phyloP scores from a whole-genome alignment of 805 yeast genomes.

The Nematodospora valgi region DNA sequence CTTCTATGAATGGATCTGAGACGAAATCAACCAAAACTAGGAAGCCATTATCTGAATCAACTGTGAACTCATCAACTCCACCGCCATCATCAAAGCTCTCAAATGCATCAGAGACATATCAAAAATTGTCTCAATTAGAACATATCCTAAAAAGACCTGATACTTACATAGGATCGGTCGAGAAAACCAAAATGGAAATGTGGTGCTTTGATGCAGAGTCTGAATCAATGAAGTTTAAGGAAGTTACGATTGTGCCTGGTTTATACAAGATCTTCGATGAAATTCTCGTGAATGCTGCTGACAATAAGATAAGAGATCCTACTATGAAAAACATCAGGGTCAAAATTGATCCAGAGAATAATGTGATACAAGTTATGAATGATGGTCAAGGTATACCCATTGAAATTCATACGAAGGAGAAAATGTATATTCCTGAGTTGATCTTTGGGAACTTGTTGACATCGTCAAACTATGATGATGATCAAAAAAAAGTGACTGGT shows the following conservation, averaged over 20 bases:
- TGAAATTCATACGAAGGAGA: conserved; percentile 87
- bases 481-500: conserved; percentile 94
- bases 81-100: conserved; percentile 8
- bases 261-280: conserved; percentile 95
- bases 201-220: conserved; percentile 69
- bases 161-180: conserved; percentile 95
- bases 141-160: conserved; percentile 97
- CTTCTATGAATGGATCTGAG: too few species aligned
- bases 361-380: conserved; percentile 75
- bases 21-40: conserved; percentile 7
- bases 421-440: conserved; percentile 91
- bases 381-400: conserved; percentile 96
- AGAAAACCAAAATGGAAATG: conserved; percentile 70
- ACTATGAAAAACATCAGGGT: conserved; percentile 83
- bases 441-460: conserved; percentile 94
- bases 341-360: conserved; percentile 70
- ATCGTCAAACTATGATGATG: conserved; percentile 93
- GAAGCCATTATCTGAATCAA: conserved; percentile 21
- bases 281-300: conserved; percentile 96
- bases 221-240: conserved; percentile 46
- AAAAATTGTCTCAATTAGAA: conserved; percentile 89
- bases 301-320: conserved; percentile 94
- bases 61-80: conserved; percentile 17
- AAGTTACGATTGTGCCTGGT: conserved; percentile 90
- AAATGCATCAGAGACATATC: conserved; percentile 74